Percentiles rank a stretch among this genome's conserved stretches.
Evolutionary conservation across 176 grass and related monocot species (phyloP).

Genomic region (Cocos nucifera): DNA sequence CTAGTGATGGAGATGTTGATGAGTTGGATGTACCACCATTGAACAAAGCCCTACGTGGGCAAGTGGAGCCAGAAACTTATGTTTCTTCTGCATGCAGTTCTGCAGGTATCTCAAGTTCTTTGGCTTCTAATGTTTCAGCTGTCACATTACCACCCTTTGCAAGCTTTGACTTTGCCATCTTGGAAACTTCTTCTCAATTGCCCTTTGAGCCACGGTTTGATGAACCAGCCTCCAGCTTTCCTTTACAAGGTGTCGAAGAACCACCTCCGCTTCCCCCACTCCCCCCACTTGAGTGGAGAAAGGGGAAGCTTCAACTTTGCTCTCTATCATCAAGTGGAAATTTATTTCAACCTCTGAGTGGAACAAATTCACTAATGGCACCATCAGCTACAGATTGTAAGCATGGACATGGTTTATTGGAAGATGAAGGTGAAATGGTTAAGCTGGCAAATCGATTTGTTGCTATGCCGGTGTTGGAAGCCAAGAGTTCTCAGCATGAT

Average conservation of each 20-base stretch:
- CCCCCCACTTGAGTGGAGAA: conserved; percentile 90
- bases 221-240: conserved; percentile 25
- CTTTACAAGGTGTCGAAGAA: conserved; percentile 37
- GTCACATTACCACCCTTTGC: conserved; percentile 15
- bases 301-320: conserved; percentile 38
- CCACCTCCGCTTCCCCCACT: conserved; percentile 53
- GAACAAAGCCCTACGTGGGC: conserved; percentile 10
- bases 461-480: conserved; percentile 11
- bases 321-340: conserved; percentile 13
- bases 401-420: neutral
- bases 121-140: conserved; percentile 15
- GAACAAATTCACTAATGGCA: conserved; percentile 19
- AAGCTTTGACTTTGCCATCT: conserved; percentile 11
- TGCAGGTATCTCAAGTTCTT: neutral
- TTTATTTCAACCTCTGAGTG: conserved; percentile 23
- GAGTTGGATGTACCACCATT: conserved; percentile 7
- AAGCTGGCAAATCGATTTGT: conserved; percentile 9
- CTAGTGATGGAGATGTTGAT: neutral
- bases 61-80: conserved; percentile 16
- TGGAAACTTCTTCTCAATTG: neutral
- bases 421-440: conserved; percentile 9
- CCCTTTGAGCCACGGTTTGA: conserved; percentile 8
- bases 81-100: neutral
- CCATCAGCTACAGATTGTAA: conserved; percentile 9
- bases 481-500: neutral